phyloP scores from a whole-genome alignment of 2,329 filamentous ascomycete species.

The Paecilomyces fulvus region DNA sequence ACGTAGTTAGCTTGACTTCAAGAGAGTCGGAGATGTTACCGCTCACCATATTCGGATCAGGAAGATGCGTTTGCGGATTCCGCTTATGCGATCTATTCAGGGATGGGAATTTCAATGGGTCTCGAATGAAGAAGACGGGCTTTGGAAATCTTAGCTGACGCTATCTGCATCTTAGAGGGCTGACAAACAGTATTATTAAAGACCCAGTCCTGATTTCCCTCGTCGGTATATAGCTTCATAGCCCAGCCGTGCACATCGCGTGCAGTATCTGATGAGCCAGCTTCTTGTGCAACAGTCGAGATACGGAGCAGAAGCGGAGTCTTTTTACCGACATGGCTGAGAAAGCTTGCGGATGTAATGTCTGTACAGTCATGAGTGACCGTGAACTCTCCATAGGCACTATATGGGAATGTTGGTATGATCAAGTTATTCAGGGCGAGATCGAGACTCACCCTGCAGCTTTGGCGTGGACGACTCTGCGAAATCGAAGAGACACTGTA shows the following conservation, averaged over 20 bases:
- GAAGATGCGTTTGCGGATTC: conserved; percentile 28
- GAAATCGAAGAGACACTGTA: neutral
- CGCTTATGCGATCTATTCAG: conserved; percentile 65
- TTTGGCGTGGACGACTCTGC: conserved; percentile 45
- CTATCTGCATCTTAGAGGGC: neutral
- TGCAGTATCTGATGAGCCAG: conserved; percentile 40
- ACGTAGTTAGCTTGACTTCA: neutral
- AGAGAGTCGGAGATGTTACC: neutral
- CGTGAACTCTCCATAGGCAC: conserved; percentile 51
- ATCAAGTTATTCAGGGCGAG: neutral
- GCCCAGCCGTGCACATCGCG: conserved; percentile 42
- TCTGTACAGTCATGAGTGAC: conserved; percentile 52
- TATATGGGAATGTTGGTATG: neutral
- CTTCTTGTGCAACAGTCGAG: conserved; percentile 39
- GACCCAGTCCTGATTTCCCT: conserved; percentile 29
- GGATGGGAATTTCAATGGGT: conserved; percentile 62
- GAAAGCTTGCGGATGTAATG: conserved; percentile 47
- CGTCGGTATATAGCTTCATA: conserved; percentile 43
- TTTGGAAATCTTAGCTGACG: conserved; percentile 1
- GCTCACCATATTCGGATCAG: conserved; percentile 16
- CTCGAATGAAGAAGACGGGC: conserved; percentile 61
- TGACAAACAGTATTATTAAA: conserved; percentile 6
- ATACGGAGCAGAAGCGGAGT: conserved; percentile 41
- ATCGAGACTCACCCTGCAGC: conserved; percentile 28
- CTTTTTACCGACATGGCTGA: conserved; percentile 47